Evolutionary conservation across 352 stramenopile genomes (phyloP), one percentile per base, ranked within the genome.

Genomic region (Globisporangium cystogenes): DNA sequence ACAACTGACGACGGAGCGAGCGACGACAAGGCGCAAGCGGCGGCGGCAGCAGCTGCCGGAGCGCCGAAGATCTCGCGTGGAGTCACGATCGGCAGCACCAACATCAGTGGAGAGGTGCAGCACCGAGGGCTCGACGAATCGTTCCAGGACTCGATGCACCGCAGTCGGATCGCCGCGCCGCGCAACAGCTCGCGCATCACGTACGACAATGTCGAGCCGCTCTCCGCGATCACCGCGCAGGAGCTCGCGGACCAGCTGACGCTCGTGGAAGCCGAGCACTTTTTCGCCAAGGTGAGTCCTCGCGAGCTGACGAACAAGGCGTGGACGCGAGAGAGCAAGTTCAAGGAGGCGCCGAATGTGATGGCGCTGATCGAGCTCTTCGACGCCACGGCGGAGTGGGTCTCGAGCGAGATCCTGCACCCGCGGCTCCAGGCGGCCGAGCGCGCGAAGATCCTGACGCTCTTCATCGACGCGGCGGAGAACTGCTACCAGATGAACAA

Each of bases 351-450:
- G 6, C 85, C 82, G 1, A 70, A 91, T 40, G 82, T 93, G 26
- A 87, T 95, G 68, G 75, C 76, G 24, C 53, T 95, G 27, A 93
- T 93, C 36, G 85, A 95, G 53, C 67, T 93, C 2, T 95, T 95
- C 43, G 82, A 93, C 43, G 82, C 80, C 5, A 92, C 80, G 0
- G 80, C 82, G 7, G 81, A 90, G 44, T 95, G 85, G 85, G 82
- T 95, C 15, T 93, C 85, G 27, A 95, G 85, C 58, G 85, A 95
- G 59, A 90, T 95, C 51, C 43, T 95, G 16, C 85, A 95, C 52
- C 85, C 85, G 0, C 84, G 91, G 39, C 65, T 95, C 37, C 81
- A 95, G 47, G 79, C 82, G 0, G 73, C 76, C 7, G 80, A 93
- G 53, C 82, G 85, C 20, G 82, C 82, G 18, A 90, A 90, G 55